Conservation (phyloP, 2,329 filamentous ascomycete species). For the Ilyonectria robusta region DNA sequence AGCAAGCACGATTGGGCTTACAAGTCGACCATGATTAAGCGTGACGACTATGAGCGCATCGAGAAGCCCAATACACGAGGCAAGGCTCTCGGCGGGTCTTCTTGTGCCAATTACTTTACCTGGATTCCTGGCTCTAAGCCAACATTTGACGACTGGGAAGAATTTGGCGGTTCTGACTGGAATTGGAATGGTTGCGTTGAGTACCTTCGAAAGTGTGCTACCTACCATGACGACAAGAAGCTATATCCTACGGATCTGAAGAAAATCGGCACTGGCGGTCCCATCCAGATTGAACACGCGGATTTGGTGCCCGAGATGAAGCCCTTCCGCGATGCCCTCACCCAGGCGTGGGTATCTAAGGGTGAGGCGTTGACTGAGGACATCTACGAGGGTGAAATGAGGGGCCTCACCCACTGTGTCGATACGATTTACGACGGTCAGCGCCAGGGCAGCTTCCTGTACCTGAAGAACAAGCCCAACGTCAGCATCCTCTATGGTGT, state of each 20-base stretch:
- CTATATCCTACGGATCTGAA: slow-evolving; percentile 61
- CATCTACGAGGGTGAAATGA: slow-evolving; percentile 69
- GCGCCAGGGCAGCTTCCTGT: slow-evolving; percentile 66
- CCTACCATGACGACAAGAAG: slow-evolving; percentile 68
- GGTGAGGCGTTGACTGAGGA: slow-evolving; percentile 66
- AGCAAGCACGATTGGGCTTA: slow-evolving; percentile 72
- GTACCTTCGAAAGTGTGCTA: slow-evolving; percentile 69
- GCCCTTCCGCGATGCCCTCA: slow-evolving; percentile 65
- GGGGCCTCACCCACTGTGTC: slow-evolving; percentile 66
- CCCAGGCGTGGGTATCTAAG: slow-evolving; percentile 66
- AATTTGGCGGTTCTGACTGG: slow-evolving; percentile 79
- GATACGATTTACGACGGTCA: slow-evolving; percentile 70
- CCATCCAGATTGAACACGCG: slow-evolving; percentile 67
- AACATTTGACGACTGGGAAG: slow-evolving; percentile 78
- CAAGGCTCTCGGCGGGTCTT: slow-evolving; percentile 71
- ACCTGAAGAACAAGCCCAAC: slow-evolving; percentile 67
- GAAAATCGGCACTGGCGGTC: slow-evolving; percentile 66
- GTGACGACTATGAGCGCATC: slow-evolving; percentile 70
- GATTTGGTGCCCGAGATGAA: slow-evolving; percentile 66
- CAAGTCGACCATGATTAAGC: slow-evolving; percentile 73
- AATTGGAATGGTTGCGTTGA: slow-evolving; percentile 62
- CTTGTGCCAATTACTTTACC: slow-evolving; percentile 73
- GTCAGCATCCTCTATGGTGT: slow-evolving; percentile 64
- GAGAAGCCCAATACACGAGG: slow-evolving; percentile 77
- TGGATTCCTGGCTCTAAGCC: slow-evolving; percentile 71